Conservation (phyloP, 371 early-diverging fungal genomes). For the Mucor lusitanicus region DNA sequence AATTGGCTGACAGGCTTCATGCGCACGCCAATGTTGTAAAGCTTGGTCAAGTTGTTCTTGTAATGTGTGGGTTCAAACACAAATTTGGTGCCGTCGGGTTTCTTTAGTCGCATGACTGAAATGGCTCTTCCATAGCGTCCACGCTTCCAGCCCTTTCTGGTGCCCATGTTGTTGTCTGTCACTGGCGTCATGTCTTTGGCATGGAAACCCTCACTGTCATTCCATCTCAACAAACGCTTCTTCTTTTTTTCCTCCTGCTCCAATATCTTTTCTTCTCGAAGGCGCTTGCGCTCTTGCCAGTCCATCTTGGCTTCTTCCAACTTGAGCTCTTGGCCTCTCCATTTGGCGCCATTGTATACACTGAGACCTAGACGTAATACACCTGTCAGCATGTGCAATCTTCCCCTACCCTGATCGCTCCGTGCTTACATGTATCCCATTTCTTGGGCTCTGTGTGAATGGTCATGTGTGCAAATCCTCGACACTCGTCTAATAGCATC, state of each 20-base stretch:
- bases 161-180: conserved; percentile 70
- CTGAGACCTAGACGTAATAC: conserved; percentile 45
- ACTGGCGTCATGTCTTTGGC: conserved; percentile 74
- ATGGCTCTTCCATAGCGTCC: conserved; percentile 81
- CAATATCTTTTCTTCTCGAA: conserved; percentile 29
- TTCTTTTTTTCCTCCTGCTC: conserved; percentile 33
- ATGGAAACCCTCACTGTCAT: conserved; percentile 37
- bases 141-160: conserved; percentile 71
- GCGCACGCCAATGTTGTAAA: conserved; percentile 52
- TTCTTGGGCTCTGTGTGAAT: conserved; percentile 66
- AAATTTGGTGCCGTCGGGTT: conserved; percentile 57
- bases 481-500: conserved; percentile 43
- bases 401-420: neutral
- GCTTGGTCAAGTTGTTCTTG: conserved; percentile 69
- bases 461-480: conserved; percentile 77
- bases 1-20: conserved; percentile 48
- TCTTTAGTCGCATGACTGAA: conserved; percentile 66
- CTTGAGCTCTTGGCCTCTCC: conserved; percentile 79
- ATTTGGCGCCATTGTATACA: conserved; percentile 80
- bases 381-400: neutral
- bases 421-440: conserved; percentile 62
- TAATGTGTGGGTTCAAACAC: conserved; percentile 75
- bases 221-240: conserved; percentile 29
- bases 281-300: conserved; percentile 55
- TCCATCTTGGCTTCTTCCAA: conserved; percentile 82